Evolutionary conservation across 2,329 filamentous ascomycete species (phyloP).

Genomic region (Xylaria sp.): DNA sequence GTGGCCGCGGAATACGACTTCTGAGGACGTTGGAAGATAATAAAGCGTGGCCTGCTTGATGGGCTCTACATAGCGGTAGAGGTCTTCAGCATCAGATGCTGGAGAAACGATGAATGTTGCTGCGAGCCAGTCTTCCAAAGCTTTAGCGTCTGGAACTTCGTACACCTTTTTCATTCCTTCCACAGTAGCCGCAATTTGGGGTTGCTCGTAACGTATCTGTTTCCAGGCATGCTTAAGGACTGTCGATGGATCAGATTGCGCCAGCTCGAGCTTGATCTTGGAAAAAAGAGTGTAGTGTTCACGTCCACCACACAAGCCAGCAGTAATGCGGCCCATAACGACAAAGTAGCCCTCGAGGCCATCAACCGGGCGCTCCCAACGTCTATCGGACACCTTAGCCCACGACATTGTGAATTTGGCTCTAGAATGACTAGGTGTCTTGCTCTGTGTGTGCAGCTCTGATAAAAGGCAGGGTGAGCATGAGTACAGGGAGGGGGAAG

Average conservation of each 20-base stretch:
- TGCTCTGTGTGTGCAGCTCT: background rate
- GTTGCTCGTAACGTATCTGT: constrained; percentile 44
- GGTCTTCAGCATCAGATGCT: constrained; percentile 36
- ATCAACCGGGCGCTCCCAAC: constrained; percentile 40
- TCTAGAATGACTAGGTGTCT: background rate
- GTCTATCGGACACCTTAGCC: constrained; percentile 37
- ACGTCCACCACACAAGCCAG: constrained; percentile 35
- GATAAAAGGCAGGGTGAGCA: too few relatives aligned
- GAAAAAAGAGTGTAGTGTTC: constrained; percentile 40
- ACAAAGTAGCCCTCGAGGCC: constrained; percentile 41
- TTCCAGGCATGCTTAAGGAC: constrained; percentile 45
- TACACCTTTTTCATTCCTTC: constrained; percentile 42
- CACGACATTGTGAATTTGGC: constrained; percentile 36
- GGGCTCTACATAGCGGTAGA: constrained; percentile 30
- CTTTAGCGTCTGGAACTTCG: constrained; percentile 41
- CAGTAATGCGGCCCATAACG: constrained; percentile 27
- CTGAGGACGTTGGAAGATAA: constrained; percentile 40
- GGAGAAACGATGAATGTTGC: constrained; percentile 38
- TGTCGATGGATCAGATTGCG: constrained; percentile 18
- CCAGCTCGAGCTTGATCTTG: constrained; percentile 33
- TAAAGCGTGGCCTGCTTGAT: constrained; percentile 41
- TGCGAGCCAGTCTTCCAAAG: constrained; percentile 38
- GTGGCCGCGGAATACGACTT: constrained; percentile 42
- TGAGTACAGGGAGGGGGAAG: too few relatives aligned
- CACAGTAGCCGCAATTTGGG: constrained; percentile 39